Evolutionary conservation across 2,329 filamentous ascomycete species (phyloP).

Genomic region (Fusarium sp.): DNA sequence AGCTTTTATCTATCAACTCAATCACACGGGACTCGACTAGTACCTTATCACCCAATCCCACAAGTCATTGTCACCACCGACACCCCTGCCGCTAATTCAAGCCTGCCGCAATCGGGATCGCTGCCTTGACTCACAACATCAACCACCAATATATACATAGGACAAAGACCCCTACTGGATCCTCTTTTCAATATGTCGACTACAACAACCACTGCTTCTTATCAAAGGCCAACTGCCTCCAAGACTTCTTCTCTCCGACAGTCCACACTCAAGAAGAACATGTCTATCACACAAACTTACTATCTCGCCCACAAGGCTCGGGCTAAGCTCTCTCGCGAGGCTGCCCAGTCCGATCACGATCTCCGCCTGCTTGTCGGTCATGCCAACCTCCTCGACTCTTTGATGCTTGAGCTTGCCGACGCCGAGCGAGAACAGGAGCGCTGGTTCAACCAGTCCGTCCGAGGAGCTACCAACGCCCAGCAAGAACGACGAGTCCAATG

Average conservation of each 20-base stretch:
- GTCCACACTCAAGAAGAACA: constrained; percentile 78
- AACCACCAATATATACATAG: constrained; percentile 48
- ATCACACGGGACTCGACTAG: constrained; percentile 40
- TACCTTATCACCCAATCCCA: constrained; percentile 49
- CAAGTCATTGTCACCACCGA: constrained; percentile 51
- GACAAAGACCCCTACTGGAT: constrained; percentile 40
- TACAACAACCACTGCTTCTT: constrained; percentile 46
- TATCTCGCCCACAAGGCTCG: constrained; percentile 97
- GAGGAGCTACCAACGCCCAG: constrained; percentile 74
- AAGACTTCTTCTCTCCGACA: constrained; percentile 51
- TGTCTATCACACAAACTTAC: constrained; percentile 99
- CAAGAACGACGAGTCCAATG: constrained; percentile 84
- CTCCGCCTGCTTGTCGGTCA: constrained; percentile 96
- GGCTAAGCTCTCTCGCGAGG: constrained; percentile 94
- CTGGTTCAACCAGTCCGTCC: constrained; percentile 98
- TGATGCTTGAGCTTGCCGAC: constrained; percentile 93
- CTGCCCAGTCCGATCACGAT: constrained; percentile 91
- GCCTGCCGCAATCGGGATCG: constrained; percentile 52
- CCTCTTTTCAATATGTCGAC: constrained; percentile 51
- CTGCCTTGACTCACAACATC: constrained; percentile 50
- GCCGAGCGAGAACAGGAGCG: constrained; percentile 96
- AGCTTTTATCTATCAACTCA: constrained; percentile 16
- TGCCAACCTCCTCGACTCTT: constrained; percentile 95
- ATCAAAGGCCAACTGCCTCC: constrained; percentile 49
- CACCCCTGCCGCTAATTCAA: constrained; percentile 51